These are phyloP conservation scores for Colletotrichum musae DNA, from an alignment of 2,329 filamentous ascomycete species.

Conservation along the genomic window DNA sequence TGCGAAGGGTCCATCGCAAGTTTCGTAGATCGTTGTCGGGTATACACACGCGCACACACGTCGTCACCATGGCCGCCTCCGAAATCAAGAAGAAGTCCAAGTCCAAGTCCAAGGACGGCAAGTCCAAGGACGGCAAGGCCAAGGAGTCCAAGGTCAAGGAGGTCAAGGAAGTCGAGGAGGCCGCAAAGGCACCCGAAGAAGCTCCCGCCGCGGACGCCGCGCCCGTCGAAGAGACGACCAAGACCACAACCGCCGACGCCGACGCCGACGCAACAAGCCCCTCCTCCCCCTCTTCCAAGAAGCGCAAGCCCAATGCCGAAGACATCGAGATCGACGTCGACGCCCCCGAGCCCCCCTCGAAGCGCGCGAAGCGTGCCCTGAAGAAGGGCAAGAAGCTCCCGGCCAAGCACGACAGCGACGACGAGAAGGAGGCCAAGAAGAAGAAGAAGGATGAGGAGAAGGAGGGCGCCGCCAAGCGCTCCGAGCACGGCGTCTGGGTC, in stretches of 20 bases:
- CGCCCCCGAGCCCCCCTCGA: constrained; percentile 94
- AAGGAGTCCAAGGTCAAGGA: not conserved
- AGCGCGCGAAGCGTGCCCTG: constrained; percentile 89
- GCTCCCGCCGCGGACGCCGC: no score
- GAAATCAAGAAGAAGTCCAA: constrained; percentile 23
- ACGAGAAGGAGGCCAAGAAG: constrained; percentile 55
- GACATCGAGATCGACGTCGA: constrained; percentile 92
- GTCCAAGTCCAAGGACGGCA: constrained; percentile 13
- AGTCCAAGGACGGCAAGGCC: not conserved
- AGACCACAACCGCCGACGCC: constrained; percentile 19
- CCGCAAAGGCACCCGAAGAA: no score
- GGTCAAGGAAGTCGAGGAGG: not conserved
- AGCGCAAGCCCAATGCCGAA: constrained; percentile 78
- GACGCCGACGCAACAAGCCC: constrained; percentile 18
- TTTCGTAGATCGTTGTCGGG: no score
- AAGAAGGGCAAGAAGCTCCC: constrained; percentile 83
- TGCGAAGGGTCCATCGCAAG: constrained; percentile 13
- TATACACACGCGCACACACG: not conserved
- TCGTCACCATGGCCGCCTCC: constrained; percentile 25
- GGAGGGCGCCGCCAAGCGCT: constrained; percentile 68
- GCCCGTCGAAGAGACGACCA: constrained; percentile 2
- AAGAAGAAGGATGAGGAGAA: constrained; percentile 57
- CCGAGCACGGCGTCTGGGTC: constrained; percentile 92
- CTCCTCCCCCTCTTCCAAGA: constrained; percentile 62
- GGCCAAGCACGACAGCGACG: constrained; percentile 58